phyloP scores from a whole-genome alignment of 139 green algal genomes.

The Picochlorum sp. region DNA sequence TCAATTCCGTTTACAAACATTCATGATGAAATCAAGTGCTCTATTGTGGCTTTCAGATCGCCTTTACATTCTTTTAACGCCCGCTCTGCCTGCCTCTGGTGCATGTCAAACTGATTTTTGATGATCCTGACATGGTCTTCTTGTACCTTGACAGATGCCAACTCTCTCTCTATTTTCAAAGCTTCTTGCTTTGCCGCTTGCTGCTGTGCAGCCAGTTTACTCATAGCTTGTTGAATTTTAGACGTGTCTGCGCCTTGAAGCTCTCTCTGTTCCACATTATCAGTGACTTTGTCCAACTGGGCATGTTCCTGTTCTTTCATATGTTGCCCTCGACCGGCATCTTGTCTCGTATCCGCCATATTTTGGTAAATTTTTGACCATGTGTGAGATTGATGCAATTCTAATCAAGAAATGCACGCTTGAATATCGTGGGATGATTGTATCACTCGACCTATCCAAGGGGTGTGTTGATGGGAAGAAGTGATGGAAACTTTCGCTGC shows the following conservation, averaged over 20 bases:
- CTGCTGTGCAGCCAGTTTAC: slow-evolving; percentile 43
- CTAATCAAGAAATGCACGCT: too few relatives aligned
- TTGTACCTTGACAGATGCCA: slow-evolving; percentile 65
- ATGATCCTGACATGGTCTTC: slow-evolving; percentile 57
- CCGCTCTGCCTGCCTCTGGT: slow-evolving; percentile 63
- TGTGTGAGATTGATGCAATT: too few relatives aligned
- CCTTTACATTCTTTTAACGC: slow-evolving; percentile 53
- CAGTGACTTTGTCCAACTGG: too few relatives aligned
- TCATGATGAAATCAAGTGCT: slow-evolving; percentile 29
- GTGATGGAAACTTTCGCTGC: too few relatives aligned
- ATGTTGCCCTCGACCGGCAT: too few relatives aligned
- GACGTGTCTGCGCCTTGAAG: slow-evolving; percentile 30
- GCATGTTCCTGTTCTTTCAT: too few relatives aligned
- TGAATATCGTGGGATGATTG: too few relatives aligned
- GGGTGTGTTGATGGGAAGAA: too few relatives aligned
- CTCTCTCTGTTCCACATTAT: slow-evolving; percentile 24
- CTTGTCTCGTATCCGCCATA: too few relatives aligned
- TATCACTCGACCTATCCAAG: too few relatives aligned
- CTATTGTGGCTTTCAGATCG: slow-evolving; percentile 44
- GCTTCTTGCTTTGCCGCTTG: slow-evolving; percentile 47
- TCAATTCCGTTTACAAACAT: background rate
- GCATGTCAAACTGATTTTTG: slow-evolving; percentile 56
- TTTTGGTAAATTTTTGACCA: too few relatives aligned
- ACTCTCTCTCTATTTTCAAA: slow-evolving; percentile 48
- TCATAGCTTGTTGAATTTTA: slow-evolving; percentile 58